Evolutionary conservation across 805 yeast genomes (phyloP), one percentile per base, ranked within the genome.

Genomic region (Saturnispora bothae): DNA sequence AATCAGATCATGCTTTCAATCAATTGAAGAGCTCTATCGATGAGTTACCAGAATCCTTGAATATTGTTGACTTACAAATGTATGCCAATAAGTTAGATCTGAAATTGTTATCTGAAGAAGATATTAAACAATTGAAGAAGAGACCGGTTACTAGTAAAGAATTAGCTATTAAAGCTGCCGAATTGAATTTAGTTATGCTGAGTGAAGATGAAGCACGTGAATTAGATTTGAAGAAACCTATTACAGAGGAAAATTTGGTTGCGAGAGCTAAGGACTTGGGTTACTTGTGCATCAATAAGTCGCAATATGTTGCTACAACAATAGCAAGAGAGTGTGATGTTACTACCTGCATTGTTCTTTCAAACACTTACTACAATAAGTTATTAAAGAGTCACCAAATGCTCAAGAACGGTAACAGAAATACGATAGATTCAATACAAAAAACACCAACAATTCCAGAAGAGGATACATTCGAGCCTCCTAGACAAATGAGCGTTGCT

Each of bases 271-370:
- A 58, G 36, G 50, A 59, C 12, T 52, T 61, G 36, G 78, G 77
- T 3, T 48, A 69, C 34, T 50, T 79, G 46, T 65, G 74, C 36
- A 64, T 82, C 29, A 83, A 89, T 1, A 65, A 64, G 36, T 53
- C 66, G n/a, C 63, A 76, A 2, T 78, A 71, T 47, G 62, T 80
- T 43, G 76, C 83, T 1, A 78, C 86, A 1, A 74, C 81, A 2
- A 69, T 69, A 27, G 68, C 72, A 7, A 64, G 69, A 45, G 57
- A 57, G 4, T 74, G 82, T 4, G 83, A 78, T 46, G 55, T 65
- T 10, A 56, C 62, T 4, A 70, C 72, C 43, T 76, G 78, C 25
- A 78, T 76, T 42, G 76, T 78, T 8, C 52, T 81, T 25, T 86
- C 89, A 5, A 61, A 68, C 5, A 65, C 76, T 2, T 79, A 79